Conservation (phyloP, 2,329 filamentous ascomycete genomes). For the Fusarium sp. region DNA sequence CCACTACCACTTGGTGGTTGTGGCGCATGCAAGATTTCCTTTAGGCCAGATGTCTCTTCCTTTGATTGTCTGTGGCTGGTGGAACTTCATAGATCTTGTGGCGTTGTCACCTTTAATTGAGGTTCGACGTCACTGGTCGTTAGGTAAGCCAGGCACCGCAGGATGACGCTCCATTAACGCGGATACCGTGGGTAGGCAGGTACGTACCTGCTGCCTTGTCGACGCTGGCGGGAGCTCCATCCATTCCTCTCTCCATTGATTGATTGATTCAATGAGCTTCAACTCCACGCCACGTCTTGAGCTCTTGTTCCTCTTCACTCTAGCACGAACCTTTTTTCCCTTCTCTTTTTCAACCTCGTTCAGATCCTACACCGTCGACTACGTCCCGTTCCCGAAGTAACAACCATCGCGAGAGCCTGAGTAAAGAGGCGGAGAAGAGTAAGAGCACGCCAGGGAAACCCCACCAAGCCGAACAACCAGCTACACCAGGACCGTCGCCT, state of each 20-base stretch:
- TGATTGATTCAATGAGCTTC: constrained; percentile 35
- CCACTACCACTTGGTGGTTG: constrained; percentile 29
- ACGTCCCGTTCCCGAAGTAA: neutral
- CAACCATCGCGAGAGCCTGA: neutral
- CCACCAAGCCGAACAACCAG: constrained; percentile 20
- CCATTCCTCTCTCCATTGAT: constrained; percentile 21
- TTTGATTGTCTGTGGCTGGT: constrained; percentile 15
- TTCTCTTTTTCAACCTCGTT: neutral
- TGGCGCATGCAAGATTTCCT: constrained; percentile 27
- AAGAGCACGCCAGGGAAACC: constrained; percentile 17
- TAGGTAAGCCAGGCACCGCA: constrained; percentile 43
- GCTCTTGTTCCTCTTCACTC: constrained; percentile 7
- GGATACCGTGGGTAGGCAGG: constrained; percentile 3
- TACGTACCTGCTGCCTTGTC: constrained; percentile 24
- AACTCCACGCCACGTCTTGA: constrained; percentile 20
- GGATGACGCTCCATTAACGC: constrained; percentile 40
- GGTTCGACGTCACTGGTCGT: constrained; percentile 34
- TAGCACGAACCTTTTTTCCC: neutral
- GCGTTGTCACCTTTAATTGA: constrained; percentile 4
- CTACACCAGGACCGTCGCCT: constrained; percentile 9
- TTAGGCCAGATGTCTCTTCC: constrained; percentile 37
- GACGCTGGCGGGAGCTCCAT: constrained; percentile 1
- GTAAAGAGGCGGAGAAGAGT: neutral
- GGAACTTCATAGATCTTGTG: neutral
- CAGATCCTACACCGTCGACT: neutral